phyloP scores from a whole-genome alignment of 345 rosid genomes.

The Camelina sativa region DNA sequence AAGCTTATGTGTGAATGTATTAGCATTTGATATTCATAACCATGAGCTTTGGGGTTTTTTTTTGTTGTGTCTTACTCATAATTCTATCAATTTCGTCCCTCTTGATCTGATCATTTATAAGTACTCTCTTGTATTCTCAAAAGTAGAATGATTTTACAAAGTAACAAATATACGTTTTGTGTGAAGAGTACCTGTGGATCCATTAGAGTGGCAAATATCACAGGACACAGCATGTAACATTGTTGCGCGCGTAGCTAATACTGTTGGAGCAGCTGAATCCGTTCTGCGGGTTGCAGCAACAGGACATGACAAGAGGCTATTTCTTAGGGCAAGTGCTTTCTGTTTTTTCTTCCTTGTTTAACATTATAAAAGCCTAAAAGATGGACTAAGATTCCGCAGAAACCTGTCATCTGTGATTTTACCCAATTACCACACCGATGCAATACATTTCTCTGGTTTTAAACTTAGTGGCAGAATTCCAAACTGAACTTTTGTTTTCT shows the following conservation, averaged over 20 bases:
- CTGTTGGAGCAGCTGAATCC: slow-evolving; percentile 90
- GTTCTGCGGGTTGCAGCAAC: slow-evolving; percentile 96
- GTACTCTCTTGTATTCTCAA: background rate
- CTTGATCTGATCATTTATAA: background rate
- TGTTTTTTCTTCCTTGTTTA: background rate
- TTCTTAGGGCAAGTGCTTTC: slow-evolving; percentile 56
- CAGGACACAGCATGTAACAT: slow-evolving; percentile 79
- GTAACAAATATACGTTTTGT: slow-evolving; percentile 7
- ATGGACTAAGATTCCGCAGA: background rate
- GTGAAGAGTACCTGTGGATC: slow-evolving; percentile 87
- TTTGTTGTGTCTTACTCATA: background rate
- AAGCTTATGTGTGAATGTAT: slow-evolving; percentile 17
- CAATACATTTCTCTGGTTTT: slow-evolving; percentile 12
- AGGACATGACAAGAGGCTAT: slow-evolving; percentile 92
- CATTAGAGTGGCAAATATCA: slow-evolving; percentile 97
- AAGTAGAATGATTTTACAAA: background rate
- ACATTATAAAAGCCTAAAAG: no score
- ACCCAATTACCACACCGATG: background rate
- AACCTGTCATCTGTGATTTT: background rate
- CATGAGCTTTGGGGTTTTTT: background rate
- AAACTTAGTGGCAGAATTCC: background rate
- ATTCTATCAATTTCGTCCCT: background rate
- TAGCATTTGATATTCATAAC: background rate
- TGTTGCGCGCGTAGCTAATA: slow-evolving; percentile 85
- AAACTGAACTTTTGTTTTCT: background rate